Conservation (phyloP, 208 protist species). For the Leptomonas pyrrhocoris region DNA sequence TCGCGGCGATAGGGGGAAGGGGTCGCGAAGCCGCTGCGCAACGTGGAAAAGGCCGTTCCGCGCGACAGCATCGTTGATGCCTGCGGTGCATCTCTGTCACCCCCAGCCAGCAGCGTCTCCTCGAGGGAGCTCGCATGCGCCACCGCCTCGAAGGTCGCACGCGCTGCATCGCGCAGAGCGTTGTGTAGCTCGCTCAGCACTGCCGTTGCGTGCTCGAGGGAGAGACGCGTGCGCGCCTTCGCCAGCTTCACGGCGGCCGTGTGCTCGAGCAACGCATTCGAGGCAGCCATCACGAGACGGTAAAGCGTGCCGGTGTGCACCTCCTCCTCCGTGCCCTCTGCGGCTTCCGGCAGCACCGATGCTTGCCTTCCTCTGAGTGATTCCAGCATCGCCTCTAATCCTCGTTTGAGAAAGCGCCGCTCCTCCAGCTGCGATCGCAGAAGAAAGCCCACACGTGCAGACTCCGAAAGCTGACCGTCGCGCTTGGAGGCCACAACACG, state of each 20-base stretch:
- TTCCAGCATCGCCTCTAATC: constrained; percentile 46
- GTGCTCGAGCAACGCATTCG: constrained; percentile 38
- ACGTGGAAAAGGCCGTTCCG: neutral
- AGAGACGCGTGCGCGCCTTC: constrained; percentile 45
- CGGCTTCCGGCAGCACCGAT: neutral
- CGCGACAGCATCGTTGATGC: neutral
- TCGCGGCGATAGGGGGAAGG: neutral
- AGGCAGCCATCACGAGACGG: constrained; percentile 40
- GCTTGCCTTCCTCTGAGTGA: constrained; percentile 15
- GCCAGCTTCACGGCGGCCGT: constrained; percentile 51
- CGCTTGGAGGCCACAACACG: constrained; percentile 49
- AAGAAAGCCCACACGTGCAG: constrained; percentile 64
- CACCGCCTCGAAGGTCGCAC: constrained; percentile 42
- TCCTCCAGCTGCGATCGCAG: constrained; percentile 76
- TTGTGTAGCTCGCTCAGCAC: constrained; percentile 48
- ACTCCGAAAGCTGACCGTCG: constrained; percentile 61
- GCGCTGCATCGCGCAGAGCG: constrained; percentile 51
- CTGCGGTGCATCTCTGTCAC: neutral
- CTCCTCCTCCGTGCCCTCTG: constrained; percentile 5
- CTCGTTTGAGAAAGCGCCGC: constrained; percentile 57
- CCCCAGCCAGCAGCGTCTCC: neutral
- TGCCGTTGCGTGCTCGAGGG: constrained; percentile 39
- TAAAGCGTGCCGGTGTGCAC: constrained; percentile 48
- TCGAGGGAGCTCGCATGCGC: neutral
- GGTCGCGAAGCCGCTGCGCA: constrained; percentile 14